A percentile compares a stretch with the other conserved stretches of the same genome.
Conservation (phyloP, 331 rosid genomes). For the Quercus tomentella region DNA sequence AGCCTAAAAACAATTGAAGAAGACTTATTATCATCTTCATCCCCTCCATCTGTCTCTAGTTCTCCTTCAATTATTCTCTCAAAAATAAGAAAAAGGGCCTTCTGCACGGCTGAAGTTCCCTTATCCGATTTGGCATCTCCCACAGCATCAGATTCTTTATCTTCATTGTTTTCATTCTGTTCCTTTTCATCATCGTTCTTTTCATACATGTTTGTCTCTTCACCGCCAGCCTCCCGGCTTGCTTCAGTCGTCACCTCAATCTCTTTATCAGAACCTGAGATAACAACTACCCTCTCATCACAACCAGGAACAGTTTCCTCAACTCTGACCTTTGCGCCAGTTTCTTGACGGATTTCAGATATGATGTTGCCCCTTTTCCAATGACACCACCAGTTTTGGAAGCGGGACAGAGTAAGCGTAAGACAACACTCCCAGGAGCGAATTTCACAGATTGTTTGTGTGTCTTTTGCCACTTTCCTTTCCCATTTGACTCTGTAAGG, state of each 20-base stretch:
- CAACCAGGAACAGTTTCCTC: constrained; percentile 74
- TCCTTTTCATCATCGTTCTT: constrained; percentile 35
- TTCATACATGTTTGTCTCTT: constrained; percentile 37
- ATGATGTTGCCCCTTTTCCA: constrained; percentile 55
- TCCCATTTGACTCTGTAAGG: no score
- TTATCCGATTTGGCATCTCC: constrained; percentile 31
- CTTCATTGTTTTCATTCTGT: constrained; percentile 19
- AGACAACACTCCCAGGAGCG: constrained; percentile 34
- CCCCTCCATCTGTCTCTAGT: constrained; percentile 37
- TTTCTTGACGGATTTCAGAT: constrained; percentile 57
- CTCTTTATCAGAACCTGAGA: constrained; percentile 51
- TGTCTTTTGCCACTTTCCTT: no score
- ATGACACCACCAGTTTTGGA: constrained; percentile 51
- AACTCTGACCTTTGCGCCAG: constrained; percentile 58
- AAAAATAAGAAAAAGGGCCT: constrained; percentile 63
- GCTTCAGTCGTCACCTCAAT: constrained; percentile 37
- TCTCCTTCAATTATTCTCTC: constrained; percentile 62
- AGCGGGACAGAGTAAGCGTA: constrained; percentile 63
- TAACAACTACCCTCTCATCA: constrained; percentile 69
- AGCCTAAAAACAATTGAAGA: constrained; percentile 51
- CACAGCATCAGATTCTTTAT: constrained; percentile 28
- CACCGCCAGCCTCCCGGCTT: constrained; percentile 34
- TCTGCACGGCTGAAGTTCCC: constrained; percentile 40
- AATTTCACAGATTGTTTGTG: constrained; percentile 14
- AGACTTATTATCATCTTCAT: constrained; percentile 34